Conservation (phyloP, 2,329 filamentous ascomycete genomes). For the Epichloe sibirici region DNA sequence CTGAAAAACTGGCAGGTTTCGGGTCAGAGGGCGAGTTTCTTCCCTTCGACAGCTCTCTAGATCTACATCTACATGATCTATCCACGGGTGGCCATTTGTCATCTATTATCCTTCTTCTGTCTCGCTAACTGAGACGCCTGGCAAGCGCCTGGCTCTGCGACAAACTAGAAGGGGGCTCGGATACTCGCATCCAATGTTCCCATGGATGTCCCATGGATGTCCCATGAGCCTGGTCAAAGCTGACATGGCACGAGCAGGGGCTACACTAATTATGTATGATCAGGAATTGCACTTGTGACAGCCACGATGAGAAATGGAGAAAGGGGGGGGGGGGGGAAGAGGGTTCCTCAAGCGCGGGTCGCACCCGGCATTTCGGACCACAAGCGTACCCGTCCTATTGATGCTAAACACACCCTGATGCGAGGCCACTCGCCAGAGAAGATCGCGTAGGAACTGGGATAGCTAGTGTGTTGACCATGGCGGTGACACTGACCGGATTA, state of each 20-base stretch:
- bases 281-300: neutral
- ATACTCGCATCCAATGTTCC: slow-evolving; percentile 3
- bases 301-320: neutral
- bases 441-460: slow-evolving; percentile 3
- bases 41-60: neutral
- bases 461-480: neutral
- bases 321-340: too few species aligned
- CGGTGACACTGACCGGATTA: slow-evolving; percentile 2
- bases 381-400: neutral
- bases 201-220: neutral
- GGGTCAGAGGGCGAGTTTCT: neutral
- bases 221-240: neutral
- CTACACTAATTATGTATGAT: neutral
- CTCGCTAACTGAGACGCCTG: slow-evolving; percentile 9
- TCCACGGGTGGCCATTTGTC: neutral
- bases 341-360: neutral
- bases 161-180: neutral
- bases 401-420: slow-evolving; percentile 1
- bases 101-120: neutral
- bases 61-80: neutral
- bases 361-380: slow-evolving; percentile 3
- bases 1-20: neutral
- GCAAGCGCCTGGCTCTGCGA: neutral
- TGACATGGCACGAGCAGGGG: neutral
- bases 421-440: slow-evolving; percentile 5